Evolutionary conservation across 139 green algal species (phyloP).

Genomic region (Coccomyxa sp.): DNA sequence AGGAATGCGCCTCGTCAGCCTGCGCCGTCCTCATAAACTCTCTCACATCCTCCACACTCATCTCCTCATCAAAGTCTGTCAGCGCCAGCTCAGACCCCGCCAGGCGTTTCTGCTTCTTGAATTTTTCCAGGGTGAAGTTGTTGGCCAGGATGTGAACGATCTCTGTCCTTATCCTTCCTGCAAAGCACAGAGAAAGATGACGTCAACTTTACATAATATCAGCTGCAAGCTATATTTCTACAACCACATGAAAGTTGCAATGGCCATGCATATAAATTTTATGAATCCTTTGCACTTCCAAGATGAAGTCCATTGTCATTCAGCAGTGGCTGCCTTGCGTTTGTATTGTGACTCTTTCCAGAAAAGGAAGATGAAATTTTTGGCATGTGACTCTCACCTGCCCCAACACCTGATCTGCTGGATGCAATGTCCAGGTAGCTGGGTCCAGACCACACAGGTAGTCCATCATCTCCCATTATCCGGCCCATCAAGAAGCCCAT

Average conservation of each 20-base stretch:
- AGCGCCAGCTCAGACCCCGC: neutral
- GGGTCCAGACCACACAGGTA: neutral
- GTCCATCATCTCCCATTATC: neutral
- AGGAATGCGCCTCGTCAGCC: neutral
- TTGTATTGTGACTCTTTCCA: too few relatives aligned
- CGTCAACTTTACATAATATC: neutral
- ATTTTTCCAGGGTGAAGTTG: neutral
- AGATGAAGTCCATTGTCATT: neutral
- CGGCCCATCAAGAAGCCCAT: neutral
- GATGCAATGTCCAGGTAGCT: neutral
- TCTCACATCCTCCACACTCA: neutral
- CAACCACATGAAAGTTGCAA: neutral
- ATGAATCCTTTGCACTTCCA: neutral
- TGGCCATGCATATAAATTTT: neutral
- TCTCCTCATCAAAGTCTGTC: neutral
- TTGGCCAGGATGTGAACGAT: slow-evolving; percentile 1
- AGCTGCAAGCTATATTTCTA: neutral
- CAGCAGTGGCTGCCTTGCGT: neutral
- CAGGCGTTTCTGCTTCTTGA: neutral
- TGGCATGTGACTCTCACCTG: neutral
- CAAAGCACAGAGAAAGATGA: neutral
- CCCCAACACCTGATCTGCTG: neutral
- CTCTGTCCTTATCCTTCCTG: neutral
- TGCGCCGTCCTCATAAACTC: neutral
- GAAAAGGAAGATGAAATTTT: too few relatives aligned